Conservation (phyloP, 768 basidiomycete species). For the Rhizopogon sp. region DNA sequence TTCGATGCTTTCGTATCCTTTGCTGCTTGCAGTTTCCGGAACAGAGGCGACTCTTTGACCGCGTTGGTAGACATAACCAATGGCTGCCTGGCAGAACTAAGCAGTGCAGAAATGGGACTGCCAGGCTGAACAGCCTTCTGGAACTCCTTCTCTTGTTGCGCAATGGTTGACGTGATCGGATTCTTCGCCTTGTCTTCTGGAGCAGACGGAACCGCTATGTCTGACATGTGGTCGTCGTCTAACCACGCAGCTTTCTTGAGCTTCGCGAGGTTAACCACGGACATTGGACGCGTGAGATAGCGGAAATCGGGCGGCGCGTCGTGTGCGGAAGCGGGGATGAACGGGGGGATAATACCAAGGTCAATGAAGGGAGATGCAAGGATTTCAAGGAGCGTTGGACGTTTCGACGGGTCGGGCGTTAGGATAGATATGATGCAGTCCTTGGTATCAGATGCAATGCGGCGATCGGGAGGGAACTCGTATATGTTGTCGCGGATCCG, state of each 20-base stretch:
- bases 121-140: slow-evolving; percentile 93
- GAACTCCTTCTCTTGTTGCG: slow-evolving; percentile 94
- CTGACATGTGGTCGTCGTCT: slow-evolving; percentile 53
- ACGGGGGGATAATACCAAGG: slow-evolving; percentile 72
- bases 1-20: slow-evolving; percentile 45
- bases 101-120: slow-evolving; percentile 86
- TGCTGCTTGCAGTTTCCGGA: slow-evolving; percentile 55
- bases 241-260: slow-evolving; percentile 59
- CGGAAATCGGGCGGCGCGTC: slow-evolving; percentile 74
- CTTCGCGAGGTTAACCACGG: slow-evolving; percentile 64
- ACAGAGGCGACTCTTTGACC: slow-evolving; percentile 29
- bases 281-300: slow-evolving; percentile 54
- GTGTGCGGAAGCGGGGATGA: slow-evolving; percentile 76
- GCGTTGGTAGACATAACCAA: slow-evolving; percentile 59
- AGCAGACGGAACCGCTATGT: slow-evolving; percentile 38
- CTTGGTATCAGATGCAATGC: slow-evolving; percentile 65
- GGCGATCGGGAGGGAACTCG: slow-evolving; percentile 78
- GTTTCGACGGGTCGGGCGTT: slow-evolving; percentile 74
- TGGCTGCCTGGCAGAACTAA: slow-evolving; percentile 86
- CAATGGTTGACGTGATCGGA: slow-evolving; percentile 56
- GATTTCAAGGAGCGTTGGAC: slow-evolving; percentile 83
- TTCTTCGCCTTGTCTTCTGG: slow-evolving; percentile 24
- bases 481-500: slow-evolving; percentile 94
- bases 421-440: slow-evolving; percentile 82
- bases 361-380: slow-evolving; percentile 83